Evolutionary conservation across 441 rosid species (phyloP), one percentile per base, ranked within the genome.

Genomic region (Populus hybrid): DNA sequence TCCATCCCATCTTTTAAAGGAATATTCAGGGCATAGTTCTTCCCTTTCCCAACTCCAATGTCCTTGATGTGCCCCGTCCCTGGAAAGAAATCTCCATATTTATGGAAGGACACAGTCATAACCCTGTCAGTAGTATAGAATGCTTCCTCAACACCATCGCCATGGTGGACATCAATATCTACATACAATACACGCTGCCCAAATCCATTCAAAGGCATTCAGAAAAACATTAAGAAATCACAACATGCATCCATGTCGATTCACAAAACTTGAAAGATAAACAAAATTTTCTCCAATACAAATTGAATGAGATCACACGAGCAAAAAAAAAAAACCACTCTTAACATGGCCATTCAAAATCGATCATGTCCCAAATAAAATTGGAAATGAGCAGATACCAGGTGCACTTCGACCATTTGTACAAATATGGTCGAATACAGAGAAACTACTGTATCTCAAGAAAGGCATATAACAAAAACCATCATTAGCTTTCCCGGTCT

Each of bases 121-220:
- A 94, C 98, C 85, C 99, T 91, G 82, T 95, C 98, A 8, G 97
- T 94, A 12, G 97, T 90, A 77, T 91, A 95, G 85, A 95, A 95
- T 59, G 99, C 99, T 81, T 95, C 99, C 78, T 95, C 99, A 20
- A 95, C 99, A 40, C 99, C 99, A 75, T 95, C 99, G 63, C 99
- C 99, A 69, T 95, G 99, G 81, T 95, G 99, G 7, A 95, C 97
- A 89, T 95, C 99, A 46, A 95, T 30, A 30, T 30, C 32, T 30
- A 30, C 32, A 30, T 30, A 30, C 32, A 30, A 30, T 30, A 30
- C 32, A 72, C 99, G 91, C 98, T 95, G 93, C 86, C 53, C 79
- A 82, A 73, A 34, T 67, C 79, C 73, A 86, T 38, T 71, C 32
- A 70, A 68, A 53, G 75, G 6, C 64, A 77, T 65, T 81, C 74